Base-by-base conservation (phyloP, 179 eudicot species). In the Nepenthes alata region DNA sequence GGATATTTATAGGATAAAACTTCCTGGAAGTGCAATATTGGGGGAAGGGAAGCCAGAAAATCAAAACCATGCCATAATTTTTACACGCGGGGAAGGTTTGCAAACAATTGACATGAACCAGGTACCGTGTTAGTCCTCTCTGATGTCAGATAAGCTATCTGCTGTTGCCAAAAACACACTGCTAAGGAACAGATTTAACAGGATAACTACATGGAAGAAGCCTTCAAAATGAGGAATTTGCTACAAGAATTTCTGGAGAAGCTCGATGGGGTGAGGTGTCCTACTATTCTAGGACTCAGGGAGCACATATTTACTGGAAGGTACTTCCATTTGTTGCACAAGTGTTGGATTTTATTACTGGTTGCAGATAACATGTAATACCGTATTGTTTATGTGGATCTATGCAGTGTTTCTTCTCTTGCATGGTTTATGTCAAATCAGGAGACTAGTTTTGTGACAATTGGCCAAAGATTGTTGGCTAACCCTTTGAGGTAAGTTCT, bases 71-170 rank as follows among this genome's bases (percentile, higher is more conserved):
- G 85, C 88, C 35, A 77, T 83, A 44, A 80, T 83, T 64, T 83
- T 83, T 66, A 83, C 88, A 34, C 81, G 88, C 47, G 88, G 88
- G 57, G 88, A 83, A 57, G 85, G 80, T 47, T 67, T 83, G 64
- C 88, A 83, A 61, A 80, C 88, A 36, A 83, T 83, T 16, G 88
- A 83, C 67, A 83, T 83, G 88, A 83, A 83, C 64, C 88, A 83
- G 86, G 85, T 81, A 34, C 13, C 12, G 4, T 11, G 9, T 12
- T 7, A 13, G 12, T 4, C 25, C 37, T 39, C 2, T 3, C 7
- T 2, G 11, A 38, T 1, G 25, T 25, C 25, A 25, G 25, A 25
- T 25, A 25, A n/a, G n/a, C n/a, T n/a, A n/a, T n/a, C 25, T 25
- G 15, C 15, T 52, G 16, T 2, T 0, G 1, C 55, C 4, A 3